These are phyloP conservation scores for Cytidiella melzeri DNA, from an alignment of 768 basidiomycete genomes.

Conservation along the genomic window DNA sequence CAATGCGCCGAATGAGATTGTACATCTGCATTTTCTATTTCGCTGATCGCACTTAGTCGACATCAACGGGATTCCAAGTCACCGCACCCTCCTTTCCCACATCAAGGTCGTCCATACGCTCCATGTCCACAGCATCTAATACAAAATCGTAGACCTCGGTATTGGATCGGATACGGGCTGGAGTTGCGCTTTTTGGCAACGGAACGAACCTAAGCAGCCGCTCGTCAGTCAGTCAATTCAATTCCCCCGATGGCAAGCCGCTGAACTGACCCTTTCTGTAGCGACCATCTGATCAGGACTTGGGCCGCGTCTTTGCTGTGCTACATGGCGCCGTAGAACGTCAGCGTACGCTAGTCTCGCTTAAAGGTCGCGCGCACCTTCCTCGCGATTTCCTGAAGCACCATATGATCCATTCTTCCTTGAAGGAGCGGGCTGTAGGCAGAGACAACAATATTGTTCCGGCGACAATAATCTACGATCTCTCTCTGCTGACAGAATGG, in stretches of 20 bases:
- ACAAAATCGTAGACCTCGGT: conserved; percentile 41
- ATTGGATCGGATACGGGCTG: conserved; percentile 38
- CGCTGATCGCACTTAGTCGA: conserved; percentile 3
- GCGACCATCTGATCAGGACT: conserved; percentile 82
- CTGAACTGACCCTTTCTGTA: conserved; percentile 65
- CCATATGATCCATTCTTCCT: conserved; percentile 38
- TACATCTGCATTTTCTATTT: background rate
- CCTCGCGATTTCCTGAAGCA: conserved; percentile 45
- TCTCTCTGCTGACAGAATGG: conserved; percentile 77
- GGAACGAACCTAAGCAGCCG: conserved; percentile 34
- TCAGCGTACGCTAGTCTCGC: background rate
- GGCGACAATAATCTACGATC: conserved; percentile 62
- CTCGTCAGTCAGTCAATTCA: conserved; percentile 1
- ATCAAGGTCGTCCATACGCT: conserved; percentile 37
- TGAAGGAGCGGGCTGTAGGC: conserved; percentile 65
- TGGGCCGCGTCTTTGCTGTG: conserved; percentile 63
- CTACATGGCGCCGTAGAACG: conserved; percentile 10
- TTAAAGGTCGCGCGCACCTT: conserved; percentile 28
- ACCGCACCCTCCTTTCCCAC: conserved; percentile 37
- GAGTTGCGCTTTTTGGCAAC: conserved; percentile 43
- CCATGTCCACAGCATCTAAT: conserved; percentile 38
- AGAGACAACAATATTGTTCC: conserved; percentile 32
- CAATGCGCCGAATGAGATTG: background rate
- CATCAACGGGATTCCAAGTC: conserved; percentile 44
- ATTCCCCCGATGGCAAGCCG: background rate